Evolutionary conservation across 371 early-diverging fungal species (phyloP), one percentile per base, ranked within the genome.

Genomic region (Mucor mucedo): DNA sequence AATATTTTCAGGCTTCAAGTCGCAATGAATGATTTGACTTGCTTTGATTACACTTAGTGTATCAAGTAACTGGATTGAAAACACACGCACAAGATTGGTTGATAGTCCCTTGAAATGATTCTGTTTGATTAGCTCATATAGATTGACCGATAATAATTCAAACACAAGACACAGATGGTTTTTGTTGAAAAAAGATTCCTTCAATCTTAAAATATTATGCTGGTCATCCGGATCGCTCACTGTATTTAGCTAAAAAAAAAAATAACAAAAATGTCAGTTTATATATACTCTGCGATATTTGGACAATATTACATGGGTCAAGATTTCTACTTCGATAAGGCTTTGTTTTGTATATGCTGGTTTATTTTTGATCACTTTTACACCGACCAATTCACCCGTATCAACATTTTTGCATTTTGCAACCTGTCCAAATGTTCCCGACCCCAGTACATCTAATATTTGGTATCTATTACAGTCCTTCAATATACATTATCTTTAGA

Each of bases 341-440:
- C 93, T 92, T 77, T 99, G 99, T 65, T 93, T 92, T 72, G 91
- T 95, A 77, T 98, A 99, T 2, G 96, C 96, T 3, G 90, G 87
- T 69, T 93, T 92, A 79, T 96, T 98, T 73, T 98, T 98, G 64
- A 99, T 94, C 11, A 99, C 93, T 76, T 99, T 99, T 50, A 98
- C 90, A n/a, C 97, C 99, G 27, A 95, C 92, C 11, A 90, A 69
- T 49, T 92, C 90, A 58, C 91, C 89, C 3, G 95, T 95, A 63
- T 89, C 87, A 40, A 91, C 65, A 52, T 95, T 89, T 48, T 89
- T 86, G 70, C 98, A 98, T 72, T 94, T 95, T 27, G 93, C 96
- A 1, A 99, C 99, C 73, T 98, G 98, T 0, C 99, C 99, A 86
- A 98, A 99, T 1, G 99, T 99, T 21, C 99, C 99, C 70, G 90